Base-by-base conservation (phyloP, 495 filamentous ascomycete species). In the Staphylotrichum tortipilum region DNA sequence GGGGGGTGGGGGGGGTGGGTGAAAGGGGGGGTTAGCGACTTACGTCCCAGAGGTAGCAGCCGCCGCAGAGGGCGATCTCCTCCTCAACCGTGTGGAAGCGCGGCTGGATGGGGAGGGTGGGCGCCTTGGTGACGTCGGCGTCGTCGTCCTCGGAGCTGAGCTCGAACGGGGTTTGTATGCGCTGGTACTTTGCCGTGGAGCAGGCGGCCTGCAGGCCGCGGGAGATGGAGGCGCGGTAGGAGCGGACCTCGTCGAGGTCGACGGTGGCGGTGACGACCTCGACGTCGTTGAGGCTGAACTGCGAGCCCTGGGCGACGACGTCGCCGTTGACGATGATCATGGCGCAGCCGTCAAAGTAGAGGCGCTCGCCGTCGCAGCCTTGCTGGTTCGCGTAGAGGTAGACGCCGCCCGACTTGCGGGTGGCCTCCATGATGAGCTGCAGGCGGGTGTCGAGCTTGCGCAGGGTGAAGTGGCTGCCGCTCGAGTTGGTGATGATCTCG, bases 251-350 rank as follows among this genome's bases (percentile, higher is more conserved):
- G 59, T 91, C 86, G 3, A 95, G 74, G 50, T 94, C 88, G 3
- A 90, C 74, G 3, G 84, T 88, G 7, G 89, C 88, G 3, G 82
- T 86, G 29, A 87, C 67, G 11, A 94, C 86, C 58, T 94, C 88
- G n/a, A 92, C 85, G 50, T 92, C 88, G 22, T 80, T 77, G 14
- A 95, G 65, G 7, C 74, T 80, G 66, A 90, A 94, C 59, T 88
- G 86, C 3, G 77, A 77, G 22, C 77, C 80, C 66, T 85, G 84
- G 3, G 78, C 87, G 6, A 90, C 74, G 29, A 63, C 49, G 14
- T 81, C 68, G 26, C 85, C 87, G 48, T 90, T 89, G 38, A 83
- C 69, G 4, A 89, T 72, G 50, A 92, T 86, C 78, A 89, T 81
- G 17, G 82, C 77, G 50, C 77, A 88, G n/a, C 86, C 86, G 50